These are phyloP conservation scores for Trypanosoma rangeli DNA, from an alignment of 208 protist genomes.

Conservation along the genomic window DNA sequence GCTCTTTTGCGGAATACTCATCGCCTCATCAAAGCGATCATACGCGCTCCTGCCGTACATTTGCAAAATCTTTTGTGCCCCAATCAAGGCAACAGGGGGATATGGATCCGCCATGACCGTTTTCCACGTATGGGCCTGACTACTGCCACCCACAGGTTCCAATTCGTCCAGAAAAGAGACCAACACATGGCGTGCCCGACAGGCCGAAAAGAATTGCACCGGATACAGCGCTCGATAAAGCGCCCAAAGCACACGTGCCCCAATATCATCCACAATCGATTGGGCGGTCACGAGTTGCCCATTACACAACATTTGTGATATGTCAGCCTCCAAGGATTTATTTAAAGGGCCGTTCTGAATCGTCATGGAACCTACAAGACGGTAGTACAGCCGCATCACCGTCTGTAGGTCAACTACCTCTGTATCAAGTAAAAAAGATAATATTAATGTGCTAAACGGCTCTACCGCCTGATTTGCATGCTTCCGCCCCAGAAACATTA, in stretches of 20 bases:
- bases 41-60: constrained; percentile 30
- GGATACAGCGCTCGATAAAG: constrained; percentile 55
- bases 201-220: constrained; percentile 47
- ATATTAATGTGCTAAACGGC: constrained; percentile 46
- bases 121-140: constrained; percentile 44
- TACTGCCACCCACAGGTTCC: constrained; percentile 27
- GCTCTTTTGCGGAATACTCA: constrained; percentile 29
- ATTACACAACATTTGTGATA: constrained; percentile 41
- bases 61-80: constrained; percentile 47
- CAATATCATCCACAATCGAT: constrained; percentile 40
- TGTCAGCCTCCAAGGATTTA: constrained; percentile 17
- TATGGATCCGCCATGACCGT: constrained; percentile 61
- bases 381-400: constrained; percentile 55
- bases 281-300: constrained; percentile 39
- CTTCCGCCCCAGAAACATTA: constrained; percentile 51
- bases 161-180: constrained; percentile 38
- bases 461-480: constrained; percentile 49
- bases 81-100: constrained; percentile 56
- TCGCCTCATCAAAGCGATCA: constrained; percentile 34
- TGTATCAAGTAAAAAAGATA: constrained; percentile 56
- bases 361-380: constrained; percentile 51
- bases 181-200: constrained; percentile 62
- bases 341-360: constrained; percentile 43
- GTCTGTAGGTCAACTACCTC: constrained; percentile 31
- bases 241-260: constrained; percentile 65